Conservation (phyloP, 2,329 filamentous ascomycete species). For the Annulohypoxylon truncatum region DNA sequence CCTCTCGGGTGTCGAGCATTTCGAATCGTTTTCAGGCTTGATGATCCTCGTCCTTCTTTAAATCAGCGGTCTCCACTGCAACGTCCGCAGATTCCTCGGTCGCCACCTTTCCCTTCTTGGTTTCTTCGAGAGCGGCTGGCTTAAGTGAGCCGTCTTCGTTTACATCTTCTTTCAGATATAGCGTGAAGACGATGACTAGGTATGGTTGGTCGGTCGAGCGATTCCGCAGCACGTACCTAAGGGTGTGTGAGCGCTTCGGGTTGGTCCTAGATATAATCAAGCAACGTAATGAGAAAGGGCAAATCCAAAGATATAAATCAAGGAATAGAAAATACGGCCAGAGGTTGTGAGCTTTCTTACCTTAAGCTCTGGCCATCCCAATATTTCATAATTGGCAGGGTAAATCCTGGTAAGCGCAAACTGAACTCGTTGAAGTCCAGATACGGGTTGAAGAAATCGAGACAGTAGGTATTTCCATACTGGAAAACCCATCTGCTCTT, state of each 20-base stretch:
- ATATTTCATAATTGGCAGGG: conserved; percentile 78
- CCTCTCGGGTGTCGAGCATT: conserved; percentile 35
- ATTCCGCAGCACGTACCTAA: conserved; percentile 94
- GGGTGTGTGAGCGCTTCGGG: conserved; percentile 77
- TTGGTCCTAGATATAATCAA: conserved; percentile 43
- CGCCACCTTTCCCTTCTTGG: conserved; percentile 49
- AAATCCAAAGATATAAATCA: conserved; percentile 39
- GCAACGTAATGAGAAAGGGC: conserved; percentile 43
- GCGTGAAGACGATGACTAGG: conserved; percentile 82
- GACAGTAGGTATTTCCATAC: conserved; percentile 62
- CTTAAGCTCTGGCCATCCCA: conserved; percentile 83
- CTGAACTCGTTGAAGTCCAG: conserved; percentile 83
- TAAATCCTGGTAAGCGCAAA: conserved; percentile 77
- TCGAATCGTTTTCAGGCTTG: conserved; percentile 54
- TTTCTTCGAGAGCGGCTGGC: conserved; percentile 48
- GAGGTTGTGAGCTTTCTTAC: conserved; percentile 60
- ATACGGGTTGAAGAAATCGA: conserved; percentile 90
- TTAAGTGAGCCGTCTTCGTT: conserved; percentile 69
- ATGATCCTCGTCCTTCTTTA: conserved; percentile 47
- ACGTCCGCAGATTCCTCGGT: conserved; percentile 44
- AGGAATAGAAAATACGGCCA: conserved; percentile 41
- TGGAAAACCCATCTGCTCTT: conserved; percentile 67
- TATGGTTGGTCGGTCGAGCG: conserved; percentile 78
- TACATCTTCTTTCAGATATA: conserved; percentile 76
- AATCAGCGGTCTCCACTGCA: conserved; percentile 26